A percentile compares a stretch with the other conserved stretches of the same genome.
These are phyloP conservation scores for Dactylis glomerata DNA, from an alignment of 176 grass and related monocot genomes.

Conservation along the genomic window DNA sequence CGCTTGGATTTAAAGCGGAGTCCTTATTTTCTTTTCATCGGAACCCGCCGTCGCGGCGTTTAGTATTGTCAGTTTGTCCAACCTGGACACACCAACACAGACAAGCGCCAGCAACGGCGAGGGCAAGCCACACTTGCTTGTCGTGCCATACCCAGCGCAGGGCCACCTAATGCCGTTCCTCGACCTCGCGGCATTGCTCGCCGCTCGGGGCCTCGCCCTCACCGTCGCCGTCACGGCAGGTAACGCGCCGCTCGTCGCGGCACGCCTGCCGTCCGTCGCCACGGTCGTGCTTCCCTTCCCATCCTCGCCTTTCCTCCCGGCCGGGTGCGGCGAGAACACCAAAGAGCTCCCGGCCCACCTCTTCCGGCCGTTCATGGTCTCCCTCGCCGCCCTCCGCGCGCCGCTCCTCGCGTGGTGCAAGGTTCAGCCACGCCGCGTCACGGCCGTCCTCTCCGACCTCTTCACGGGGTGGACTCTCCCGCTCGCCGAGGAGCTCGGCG, in stretches of 20 bases:
- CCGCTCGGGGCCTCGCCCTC: slow-evolving; percentile 29
- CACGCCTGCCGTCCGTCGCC: slow-evolving; percentile 10
- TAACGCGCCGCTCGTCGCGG: slow-evolving; percentile 36
- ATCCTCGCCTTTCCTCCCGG: neutral
- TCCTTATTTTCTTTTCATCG: too few relatives aligned
- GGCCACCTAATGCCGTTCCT: slow-evolving; percentile 55
- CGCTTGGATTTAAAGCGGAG: too few relatives aligned
- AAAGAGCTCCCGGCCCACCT: slow-evolving; percentile 32
- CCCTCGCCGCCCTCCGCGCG: slow-evolving; percentile 20
- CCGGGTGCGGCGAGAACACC: slow-evolving; percentile 42
- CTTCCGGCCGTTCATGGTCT: slow-evolving; percentile 35
- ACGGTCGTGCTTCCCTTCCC: slow-evolving; percentile 34
- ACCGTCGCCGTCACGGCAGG: slow-evolving; percentile 37
- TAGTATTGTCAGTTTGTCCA: neutral
- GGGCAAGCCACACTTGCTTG: neutral
- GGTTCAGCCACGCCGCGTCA: slow-evolving; percentile 12
- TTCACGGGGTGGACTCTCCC: slow-evolving; percentile 63
- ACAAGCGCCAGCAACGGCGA: neutral
- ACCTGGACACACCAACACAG: neutral
- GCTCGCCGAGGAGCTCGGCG: slow-evolving; percentile 39
- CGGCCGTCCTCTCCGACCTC: slow-evolving; percentile 50
- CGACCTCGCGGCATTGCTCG: slow-evolving; percentile 43
- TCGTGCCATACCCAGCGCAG: slow-evolving; percentile 45
- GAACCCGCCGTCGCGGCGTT: too few relatives aligned
- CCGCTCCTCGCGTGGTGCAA: slow-evolving; percentile 43